These are phyloP conservation scores for Tilletia horrida DNA, from an alignment of 1,284 basidiomycete species.

Conservation along the genomic window DNA sequence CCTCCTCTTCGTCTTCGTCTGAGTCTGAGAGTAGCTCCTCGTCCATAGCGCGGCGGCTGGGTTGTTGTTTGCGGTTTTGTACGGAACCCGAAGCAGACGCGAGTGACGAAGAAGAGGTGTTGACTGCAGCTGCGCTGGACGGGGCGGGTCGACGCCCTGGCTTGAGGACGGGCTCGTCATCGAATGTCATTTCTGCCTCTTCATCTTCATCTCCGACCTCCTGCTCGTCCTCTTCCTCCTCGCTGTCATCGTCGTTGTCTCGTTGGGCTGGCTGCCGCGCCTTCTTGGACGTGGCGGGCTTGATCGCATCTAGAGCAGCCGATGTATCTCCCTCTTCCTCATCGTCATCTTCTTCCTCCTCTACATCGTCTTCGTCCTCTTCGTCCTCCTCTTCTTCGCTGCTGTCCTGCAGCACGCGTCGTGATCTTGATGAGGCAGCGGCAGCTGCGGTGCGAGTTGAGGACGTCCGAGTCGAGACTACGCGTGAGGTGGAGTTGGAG, in stretches of 20 bases:
- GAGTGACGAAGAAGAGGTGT: slow-evolving; percentile 22
- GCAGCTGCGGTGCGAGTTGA: slow-evolving; percentile 18
- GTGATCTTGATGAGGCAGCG: slow-evolving; percentile 15
- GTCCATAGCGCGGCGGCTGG: slow-evolving; percentile 10
- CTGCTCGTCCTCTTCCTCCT: slow-evolving; percentile 17
- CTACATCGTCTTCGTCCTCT: slow-evolving; percentile 24
- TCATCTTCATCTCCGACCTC: slow-evolving; percentile 23
- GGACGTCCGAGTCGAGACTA: slow-evolving; percentile 2
- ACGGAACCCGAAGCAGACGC: no score
- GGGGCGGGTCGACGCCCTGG: background rate
- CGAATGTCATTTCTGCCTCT: slow-evolving; percentile 15
- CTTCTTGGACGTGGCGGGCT: background rate
- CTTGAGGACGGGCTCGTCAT: slow-evolving; percentile 5
- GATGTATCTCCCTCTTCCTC: slow-evolving; percentile 7
- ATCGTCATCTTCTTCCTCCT: slow-evolving; percentile 19
- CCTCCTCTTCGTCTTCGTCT: slow-evolving; percentile 5
- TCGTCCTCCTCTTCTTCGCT: slow-evolving; percentile 19
- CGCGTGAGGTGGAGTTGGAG: background rate
- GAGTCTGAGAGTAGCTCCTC: background rate
- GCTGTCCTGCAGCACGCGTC: slow-evolving; percentile 15
- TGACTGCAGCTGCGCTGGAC: slow-evolving; percentile 13
- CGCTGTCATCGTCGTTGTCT: slow-evolving; percentile 14
- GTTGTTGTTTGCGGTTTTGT: background rate
- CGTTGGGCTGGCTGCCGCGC: background rate
- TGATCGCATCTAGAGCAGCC: no score